These are phyloP conservation scores for Scheffersomyces titani DNA, from an alignment of 1,139 yeast genomes.

Conservation along the genomic window DNA sequence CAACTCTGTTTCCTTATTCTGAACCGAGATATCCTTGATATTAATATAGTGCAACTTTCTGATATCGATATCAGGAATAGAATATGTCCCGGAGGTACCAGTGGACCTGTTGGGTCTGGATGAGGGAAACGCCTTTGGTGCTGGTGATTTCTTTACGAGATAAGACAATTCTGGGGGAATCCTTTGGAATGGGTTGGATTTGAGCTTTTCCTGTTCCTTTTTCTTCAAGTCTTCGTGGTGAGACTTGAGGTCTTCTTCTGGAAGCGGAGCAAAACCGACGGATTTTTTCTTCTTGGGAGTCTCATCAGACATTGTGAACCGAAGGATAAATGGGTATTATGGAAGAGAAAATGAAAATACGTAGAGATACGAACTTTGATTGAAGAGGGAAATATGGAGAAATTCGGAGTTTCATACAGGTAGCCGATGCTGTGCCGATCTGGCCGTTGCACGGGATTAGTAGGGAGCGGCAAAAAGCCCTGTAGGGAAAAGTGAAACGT, in stretches of 20 bases:
- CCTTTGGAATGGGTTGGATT: conserved; percentile 39
- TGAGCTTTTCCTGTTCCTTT: conserved; percentile 25
- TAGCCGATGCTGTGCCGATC: background rate
- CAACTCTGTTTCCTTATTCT: conserved; percentile 43
- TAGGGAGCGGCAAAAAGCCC: too few species aligned
- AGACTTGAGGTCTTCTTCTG: conserved; percentile 36
- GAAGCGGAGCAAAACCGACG: conserved; percentile 47
- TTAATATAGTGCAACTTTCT: conserved; percentile 36
- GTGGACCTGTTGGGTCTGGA: conserved; percentile 6
- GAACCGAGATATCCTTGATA: conserved; percentile 43
- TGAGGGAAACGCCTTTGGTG: conserved; percentile 10
- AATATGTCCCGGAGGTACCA: conserved; percentile 1
- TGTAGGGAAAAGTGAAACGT: background rate
- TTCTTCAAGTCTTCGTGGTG: conserved; percentile 32
- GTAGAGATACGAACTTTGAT: background rate
- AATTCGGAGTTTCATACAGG: background rate
- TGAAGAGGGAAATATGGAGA: background rate
- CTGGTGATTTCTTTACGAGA: conserved; percentile 29
- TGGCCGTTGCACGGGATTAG: background rate
- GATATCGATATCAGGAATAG: conserved; percentile 10
- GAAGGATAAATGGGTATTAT: too few species aligned
- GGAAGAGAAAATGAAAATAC: background rate
- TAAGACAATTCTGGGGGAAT: conserved; percentile 49
- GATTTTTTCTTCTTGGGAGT: conserved; percentile 21
- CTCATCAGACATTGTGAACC: background rate